These are phyloP conservation scores for Ascochyta pisi DNA, from an alignment of 2,329 filamentous ascomycete genomes.

Conservation along the genomic window DNA sequence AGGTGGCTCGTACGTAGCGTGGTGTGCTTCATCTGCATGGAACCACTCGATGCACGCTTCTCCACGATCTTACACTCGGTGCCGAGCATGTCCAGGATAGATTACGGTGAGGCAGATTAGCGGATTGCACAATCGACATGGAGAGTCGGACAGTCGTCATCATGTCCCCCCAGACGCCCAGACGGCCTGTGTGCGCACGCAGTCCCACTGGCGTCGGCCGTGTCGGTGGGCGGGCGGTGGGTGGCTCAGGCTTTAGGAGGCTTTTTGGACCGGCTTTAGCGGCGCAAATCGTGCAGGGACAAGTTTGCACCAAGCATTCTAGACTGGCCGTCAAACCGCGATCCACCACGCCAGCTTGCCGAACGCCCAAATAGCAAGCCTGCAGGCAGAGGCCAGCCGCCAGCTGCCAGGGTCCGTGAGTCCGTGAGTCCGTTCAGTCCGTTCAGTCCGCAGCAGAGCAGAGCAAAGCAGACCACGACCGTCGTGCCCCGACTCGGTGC, in stretches of 20 bases:
- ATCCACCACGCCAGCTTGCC: slow-evolving; percentile 12
- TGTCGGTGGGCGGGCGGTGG: slow-evolving; percentile 2
- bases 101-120: slow-evolving; percentile 8
- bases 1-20: too few species aligned
- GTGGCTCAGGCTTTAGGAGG: neutral
- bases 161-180: slow-evolving; percentile 2
- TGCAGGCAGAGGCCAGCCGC: neutral
- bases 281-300: slow-evolving; percentile 12
- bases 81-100: slow-evolving; percentile 19
- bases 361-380: slow-evolving; percentile 5
- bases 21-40: neutral
- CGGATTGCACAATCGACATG: slow-evolving; percentile 2
- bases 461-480: neutral
- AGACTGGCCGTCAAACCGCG: slow-evolving; percentile 14
- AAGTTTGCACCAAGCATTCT: slow-evolving; percentile 16
- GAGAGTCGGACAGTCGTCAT: slow-evolving; percentile 18
- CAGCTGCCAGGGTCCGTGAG: neutral
- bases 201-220: slow-evolving; percentile 7
- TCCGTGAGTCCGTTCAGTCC: too few species aligned
- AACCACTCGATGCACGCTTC: slow-evolving; percentile 8
- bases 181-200: slow-evolving; percentile 8
- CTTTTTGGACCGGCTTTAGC: neutral
- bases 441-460: neutral
- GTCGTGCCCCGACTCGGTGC: neutral
- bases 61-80: slow-evolving; percentile 12